Conservation (phyloP, 202 grass and related monocot species). For the Tripidium arundinaceum region DNA sequence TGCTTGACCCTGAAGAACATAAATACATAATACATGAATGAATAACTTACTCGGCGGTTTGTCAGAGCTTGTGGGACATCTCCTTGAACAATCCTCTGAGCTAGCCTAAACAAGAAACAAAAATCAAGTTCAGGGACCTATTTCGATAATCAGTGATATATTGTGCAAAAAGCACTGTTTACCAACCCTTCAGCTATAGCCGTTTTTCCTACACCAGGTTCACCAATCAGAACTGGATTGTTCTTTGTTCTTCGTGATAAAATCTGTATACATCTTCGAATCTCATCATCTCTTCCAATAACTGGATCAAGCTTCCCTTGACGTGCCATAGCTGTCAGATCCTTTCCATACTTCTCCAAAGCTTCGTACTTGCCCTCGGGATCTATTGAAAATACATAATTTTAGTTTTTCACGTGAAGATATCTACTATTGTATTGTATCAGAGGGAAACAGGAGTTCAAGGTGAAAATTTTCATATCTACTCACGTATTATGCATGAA, state of each 20-base stretch:
- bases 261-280: slow-evolving; percentile 98
- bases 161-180: neutral
- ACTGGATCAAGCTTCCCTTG: slow-evolving; percentile 98
- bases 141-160: slow-evolving; percentile 1
- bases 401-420: slow-evolving; percentile 2
- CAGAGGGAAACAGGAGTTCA: neutral
- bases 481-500: neutral
- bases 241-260: slow-evolving; percentile 97
- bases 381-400: slow-evolving; percentile 44
- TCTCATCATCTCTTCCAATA: slow-evolving; percentile 98
- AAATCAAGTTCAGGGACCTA: slow-evolving; percentile 26
- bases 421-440: neutral
- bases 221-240: slow-evolving; percentile 96
- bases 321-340: slow-evolving; percentile 90
- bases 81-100: slow-evolving; percentile 96
- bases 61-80: slow-evolving; percentile 95
- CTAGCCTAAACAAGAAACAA: slow-evolving; percentile 60
- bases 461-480: neutral
- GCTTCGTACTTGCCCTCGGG: slow-evolving; percentile 98
- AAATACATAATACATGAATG: neutral
- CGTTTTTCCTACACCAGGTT: slow-evolving; percentile 98
- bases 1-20: neutral
- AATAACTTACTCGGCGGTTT: slow-evolving; percentile 66
- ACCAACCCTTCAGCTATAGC: slow-evolving; percentile 97
- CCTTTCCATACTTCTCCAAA: slow-evolving; percentile 95